Base-by-base conservation (phyloP, 257 asterid species). In the Datura wrightii region DNA sequence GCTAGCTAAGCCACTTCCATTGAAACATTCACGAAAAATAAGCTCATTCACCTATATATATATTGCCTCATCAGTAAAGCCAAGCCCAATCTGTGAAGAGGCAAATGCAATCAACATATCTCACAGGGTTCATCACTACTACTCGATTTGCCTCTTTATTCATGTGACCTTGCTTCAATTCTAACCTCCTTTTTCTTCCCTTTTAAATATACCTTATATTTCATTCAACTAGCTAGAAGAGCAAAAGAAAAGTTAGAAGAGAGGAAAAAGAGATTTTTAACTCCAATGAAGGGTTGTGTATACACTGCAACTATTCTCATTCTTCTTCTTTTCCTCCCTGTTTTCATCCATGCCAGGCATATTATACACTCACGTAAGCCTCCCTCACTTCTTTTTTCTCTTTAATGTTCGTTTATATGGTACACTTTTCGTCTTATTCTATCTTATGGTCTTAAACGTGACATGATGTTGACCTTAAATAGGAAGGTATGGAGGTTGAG, bases 151-250 rank as follows among this genome's bases (percentile, higher is more conserved):
- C 72, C 84, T 70, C 84, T 90, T 92, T 24, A 24, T 24, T 92
- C 94, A 92, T 92, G 93, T 91, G 94, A 92, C 82, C 88, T 89
- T 89, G 92, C 92, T 91, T 93, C 94, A 93, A 90, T 90, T 31
- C 91, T 41, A 70, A 42, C 19, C 6, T n/a, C 2, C 81, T 41
- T 62, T 82, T 63, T 8, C 85, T 58, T 1, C 31, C 46, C 42
- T 83, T 93, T 86, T 90, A 88, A 85, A 91, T 83, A 89, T 71
- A 24, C 44, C 62, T 52, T 62, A 14, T 53, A 15, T 16, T 63
- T 36, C 63, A 54, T 54, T 6, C 34, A 56, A 44, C 39, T 4
- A 39, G 7, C 72, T 3, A 50, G 24, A 19, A 15, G 9, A 2
- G 6, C 39, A 5, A 18, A 19, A 24, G 31, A 24, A 24, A 24